Evolutionary conservation across 805 yeast species (phyloP), one percentile per base, ranked within the genome.

Genomic region (Metschnikowia kofuensis): DNA sequence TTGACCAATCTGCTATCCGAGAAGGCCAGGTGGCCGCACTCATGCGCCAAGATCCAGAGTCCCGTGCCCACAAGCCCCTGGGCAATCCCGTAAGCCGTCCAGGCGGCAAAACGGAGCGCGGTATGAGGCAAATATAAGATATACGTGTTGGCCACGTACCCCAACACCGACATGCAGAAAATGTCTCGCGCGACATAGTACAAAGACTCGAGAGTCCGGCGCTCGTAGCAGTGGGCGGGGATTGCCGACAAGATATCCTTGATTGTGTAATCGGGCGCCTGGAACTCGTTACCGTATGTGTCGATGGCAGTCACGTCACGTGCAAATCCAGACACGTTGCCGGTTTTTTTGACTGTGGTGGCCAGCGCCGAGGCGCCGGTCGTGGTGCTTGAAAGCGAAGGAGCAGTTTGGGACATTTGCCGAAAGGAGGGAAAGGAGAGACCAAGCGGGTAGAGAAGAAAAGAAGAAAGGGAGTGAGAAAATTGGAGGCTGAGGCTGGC

Each of bases 1-100:
- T 88, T 87, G 55, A 87, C 82, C 71, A 76, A 68, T 35, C 81
- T 82, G 63, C 82, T 83, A 59, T 85, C 87, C 38, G 85, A 77
- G 67, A 89, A 89, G 21, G 96, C 96, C 58, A 82, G 85, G 67
- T 88, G 96, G 53, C 96, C 96, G 75, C 96, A 88, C 69, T 88
- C 96, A 68, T 88, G 96, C 45, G 95, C 94, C 70, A 88, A 63
- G 44, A 88, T 85, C 96, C 96, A 88, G 42, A 84, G 46, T 41
- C 96, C 96, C 30, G 89, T 83, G 50, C 83, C 83, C 51, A 85
- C 79, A 47, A 87, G 70, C 30, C 92, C 89, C 58, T 80, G 79
- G 39, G 70, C 62, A 47, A 76, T 61, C 15, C 81, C 66, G 61
- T 85, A 83, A 15, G 64, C 67, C 36, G 74, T 56, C 92, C 94